A percentile compares a stretch with the other conserved stretches of the same genome.
These are phyloP conservation scores for Astrothelium subdiscretum DNA, from an alignment of 495 filamentous ascomycete genomes.

Conservation along the genomic window DNA sequence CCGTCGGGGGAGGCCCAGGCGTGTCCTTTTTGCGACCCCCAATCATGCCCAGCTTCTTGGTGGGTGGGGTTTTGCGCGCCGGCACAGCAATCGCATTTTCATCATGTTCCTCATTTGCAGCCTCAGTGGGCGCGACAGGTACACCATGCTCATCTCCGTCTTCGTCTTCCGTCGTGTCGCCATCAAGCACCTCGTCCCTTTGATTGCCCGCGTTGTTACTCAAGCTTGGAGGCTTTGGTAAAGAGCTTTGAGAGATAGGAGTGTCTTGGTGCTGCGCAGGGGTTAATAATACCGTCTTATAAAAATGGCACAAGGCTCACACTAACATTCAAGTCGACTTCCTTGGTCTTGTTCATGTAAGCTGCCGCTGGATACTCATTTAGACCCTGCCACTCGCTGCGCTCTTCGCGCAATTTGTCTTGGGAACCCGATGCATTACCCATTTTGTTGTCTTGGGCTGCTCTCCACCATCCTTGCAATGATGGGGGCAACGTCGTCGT, in stretches of 20 bases:
- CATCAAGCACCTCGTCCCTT: conserved; percentile 3
- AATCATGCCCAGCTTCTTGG: conserved; percentile 5
- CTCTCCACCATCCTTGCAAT: neutral
- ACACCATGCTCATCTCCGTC: conserved; percentile 14
- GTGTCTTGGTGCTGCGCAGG: no score
- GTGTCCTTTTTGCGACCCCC: conserved; percentile 1
- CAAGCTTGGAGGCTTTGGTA: neutral
- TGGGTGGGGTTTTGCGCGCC: neutral
- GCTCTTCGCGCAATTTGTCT: neutral
- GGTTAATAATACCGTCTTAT: no score
- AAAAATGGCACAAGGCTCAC: no score
- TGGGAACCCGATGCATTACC: neutral
- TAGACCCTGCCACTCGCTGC: no score
- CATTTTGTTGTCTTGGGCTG: neutral
- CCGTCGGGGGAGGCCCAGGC: neutral
- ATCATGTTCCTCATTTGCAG: neutral
- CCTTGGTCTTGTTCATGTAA: no score
- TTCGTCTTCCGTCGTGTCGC: conserved; percentile 14
- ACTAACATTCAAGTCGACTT: no score
- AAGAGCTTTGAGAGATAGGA: neutral
- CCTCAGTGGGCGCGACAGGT: neutral
- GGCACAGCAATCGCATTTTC: neutral
- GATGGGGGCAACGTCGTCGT: neutral
- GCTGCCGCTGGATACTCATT: no score
- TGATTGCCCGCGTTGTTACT: neutral